Percentiles rank a stretch among this genome's conserved stretches.
phyloP scores from a whole-genome alignment of 106 monocot genomes.

The Chionographis japonica region DNA sequence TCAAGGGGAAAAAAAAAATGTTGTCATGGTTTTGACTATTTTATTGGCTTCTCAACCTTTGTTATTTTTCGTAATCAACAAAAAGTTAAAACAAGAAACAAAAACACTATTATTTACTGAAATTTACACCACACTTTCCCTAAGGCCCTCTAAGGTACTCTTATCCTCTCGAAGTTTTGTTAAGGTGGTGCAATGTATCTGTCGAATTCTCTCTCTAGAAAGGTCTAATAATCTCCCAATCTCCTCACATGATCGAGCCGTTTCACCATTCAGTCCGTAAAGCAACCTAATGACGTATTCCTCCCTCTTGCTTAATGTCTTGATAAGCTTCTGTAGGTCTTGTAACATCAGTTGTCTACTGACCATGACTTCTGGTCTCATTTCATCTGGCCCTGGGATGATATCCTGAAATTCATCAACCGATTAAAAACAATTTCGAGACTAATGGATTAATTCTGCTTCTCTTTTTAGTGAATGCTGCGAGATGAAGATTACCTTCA shows the following conservation, averaged over 20 bases:
- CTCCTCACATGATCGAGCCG: constrained; percentile 34
- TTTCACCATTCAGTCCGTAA: constrained; percentile 44
- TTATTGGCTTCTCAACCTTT: too few species aligned
- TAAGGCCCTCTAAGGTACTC: constrained; percentile 18
- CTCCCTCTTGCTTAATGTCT: constrained; percentile 27
- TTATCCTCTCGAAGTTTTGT: constrained; percentile 26
- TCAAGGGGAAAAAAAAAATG: too few species aligned
- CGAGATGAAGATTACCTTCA: constrained; percentile 22
- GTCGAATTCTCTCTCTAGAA: constrained; percentile 52
- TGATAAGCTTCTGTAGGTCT: constrained; percentile 26
- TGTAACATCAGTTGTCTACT: constrained; percentile 21
- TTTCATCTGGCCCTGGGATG: constrained; percentile 38
- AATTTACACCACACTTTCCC: constrained; percentile 9
- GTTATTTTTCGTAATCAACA: neutral
- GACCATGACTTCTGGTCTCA: constrained; percentile 27
- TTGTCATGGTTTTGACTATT: too few species aligned
- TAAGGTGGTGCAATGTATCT: constrained; percentile 35
- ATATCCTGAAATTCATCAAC: constrained; percentile 37
- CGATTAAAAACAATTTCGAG: too few species aligned
- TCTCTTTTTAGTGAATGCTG: too few species aligned
- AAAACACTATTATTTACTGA: neutral
- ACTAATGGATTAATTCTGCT: too few species aligned
- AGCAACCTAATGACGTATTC: constrained; percentile 35
- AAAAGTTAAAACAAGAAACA: neutral
- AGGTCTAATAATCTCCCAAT: constrained; percentile 40